Base-by-base conservation (phyloP, 306 rosid species). In the Rosa rugosa region DNA sequence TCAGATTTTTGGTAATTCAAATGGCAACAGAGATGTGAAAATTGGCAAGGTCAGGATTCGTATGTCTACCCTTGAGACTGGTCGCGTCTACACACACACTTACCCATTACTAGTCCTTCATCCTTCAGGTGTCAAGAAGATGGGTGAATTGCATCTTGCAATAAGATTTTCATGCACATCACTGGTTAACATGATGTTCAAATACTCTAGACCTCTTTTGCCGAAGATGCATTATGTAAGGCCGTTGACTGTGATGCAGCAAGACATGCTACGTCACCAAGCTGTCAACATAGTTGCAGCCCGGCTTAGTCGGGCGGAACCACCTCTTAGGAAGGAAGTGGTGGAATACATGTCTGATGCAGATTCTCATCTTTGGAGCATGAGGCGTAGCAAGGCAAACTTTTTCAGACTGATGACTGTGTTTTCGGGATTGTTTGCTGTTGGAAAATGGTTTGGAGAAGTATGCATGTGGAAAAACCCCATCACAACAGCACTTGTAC, bases 361-460 rank as follows among this genome's bases (percentile, higher is more conserved):
- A 22, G 88, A 96, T 31, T 85, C 98, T 78, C 97, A 96, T 81
- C 84, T 90, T 20, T 96, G 96, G 96, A 93, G 99, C 86, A 93
- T 90, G 97, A 85, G 99, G 72, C 90, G 96, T 1, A 96, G 98
- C 93, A 96, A 96, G 88, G 99, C 99, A 0, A 96, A 96, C 86
- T 90, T 96, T 79, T 85, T 81, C 84, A 87, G 98, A 45, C 57
- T 96, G 16, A 85, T 80, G 85, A 5, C 82, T 0, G 88, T 96
- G 27, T 89, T 91, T 49, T 83, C 90, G 0, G 94, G 97, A 49
- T 17, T 96, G 38, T 0, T 83, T 5, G 75, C 86, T 0, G 53
- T 90, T 10, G 96, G 86, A 77, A 85, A 59, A 56, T 93, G 99
- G 99, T 80, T 96, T 12, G 94, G 93, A 49, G 94, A 90, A 78